Evolutionary conservation across 306 rosid species (phyloP), one percentile per base, ranked within the genome.

Genomic region (Rosa rugosa): DNA sequence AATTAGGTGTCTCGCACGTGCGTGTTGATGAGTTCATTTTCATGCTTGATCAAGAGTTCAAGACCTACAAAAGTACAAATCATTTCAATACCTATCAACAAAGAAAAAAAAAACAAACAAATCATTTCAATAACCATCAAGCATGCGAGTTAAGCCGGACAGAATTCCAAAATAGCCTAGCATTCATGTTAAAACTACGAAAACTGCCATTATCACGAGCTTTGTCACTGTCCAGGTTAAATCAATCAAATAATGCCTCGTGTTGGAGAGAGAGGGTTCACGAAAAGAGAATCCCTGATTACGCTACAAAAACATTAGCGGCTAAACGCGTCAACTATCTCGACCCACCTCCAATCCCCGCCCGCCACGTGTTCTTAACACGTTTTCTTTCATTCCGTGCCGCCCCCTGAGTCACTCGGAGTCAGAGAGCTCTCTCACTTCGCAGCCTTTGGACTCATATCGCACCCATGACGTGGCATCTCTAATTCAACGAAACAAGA

Each of bases 191-290:
- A 65, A 49, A 85, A 80, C 83, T 80, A 79, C 94, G 36, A 63
- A 50, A 22, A 22, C 41, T 87, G 86, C 89, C 90, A 87, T 64
- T 74, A 67, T 90, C 98, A 94, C 97, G 98, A 92, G 97, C 86
- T 79, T 92, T 87, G 92, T 80, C 95, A 78, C 86, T 81, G 90
- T 90, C 89, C 84, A 71, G 59, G 71, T 38, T 40, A 67, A 38
- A 40, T 85, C 89, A 71, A 62, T 77, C 81, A 62, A 83, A 84
- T 86, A 80, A 82, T 85, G 75, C 86, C 46, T 40, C 53, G n/a
- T 80, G 85, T 78, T 81, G 84, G 85, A 73, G 20, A 81, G 75
- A 78, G 69, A n/a, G 2, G 74, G 81, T 40, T 88, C 93, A 84
- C 91, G 91, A 86, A 92, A 90, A 90, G 87, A 56, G 63, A 56